Evolutionary conservation across 345 rosid species (phyloP).

Genomic region (Adansonia digitata): DNA sequence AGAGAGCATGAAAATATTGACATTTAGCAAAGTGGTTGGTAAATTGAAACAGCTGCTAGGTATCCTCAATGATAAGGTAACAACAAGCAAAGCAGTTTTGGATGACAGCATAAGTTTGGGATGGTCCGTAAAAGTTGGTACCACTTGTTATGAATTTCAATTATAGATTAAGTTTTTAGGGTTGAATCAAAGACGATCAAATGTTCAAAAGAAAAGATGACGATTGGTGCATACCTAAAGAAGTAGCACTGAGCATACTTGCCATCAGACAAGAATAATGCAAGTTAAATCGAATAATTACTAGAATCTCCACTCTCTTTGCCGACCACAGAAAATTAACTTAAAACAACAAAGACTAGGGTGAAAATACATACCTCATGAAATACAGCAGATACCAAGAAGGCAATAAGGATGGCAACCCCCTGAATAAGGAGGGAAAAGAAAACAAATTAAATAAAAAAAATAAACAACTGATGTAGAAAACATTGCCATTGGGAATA

Average conservation of each 20-base stretch:
- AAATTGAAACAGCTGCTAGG: not conserved
- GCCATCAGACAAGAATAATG: not conserved
- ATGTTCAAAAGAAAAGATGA: not conserved
- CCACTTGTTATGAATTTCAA: not conserved
- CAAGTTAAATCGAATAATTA: not conserved
- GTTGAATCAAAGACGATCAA: not conserved
- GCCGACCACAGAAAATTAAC: not conserved
- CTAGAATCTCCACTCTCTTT: not conserved
- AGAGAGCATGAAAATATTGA: not conserved
- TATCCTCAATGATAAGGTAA: not conserved
- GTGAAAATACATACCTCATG: slow-evolving; percentile 65
- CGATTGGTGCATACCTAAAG: not conserved
- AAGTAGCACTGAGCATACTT: not conserved
- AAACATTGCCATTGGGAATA: not conserved
- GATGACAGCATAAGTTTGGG: not conserved
- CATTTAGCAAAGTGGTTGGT: not conserved
- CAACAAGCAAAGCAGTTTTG: not conserved
- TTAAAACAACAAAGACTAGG: not conserved
- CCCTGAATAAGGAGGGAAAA: slow-evolving; percentile 36
- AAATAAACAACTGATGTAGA: not conserved
- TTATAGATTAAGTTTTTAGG: not conserved
- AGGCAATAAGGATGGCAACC: slow-evolving; percentile 62
- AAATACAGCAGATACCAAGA: slow-evolving; percentile 85
- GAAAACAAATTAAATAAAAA: not conserved
- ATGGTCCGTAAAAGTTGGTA: not conserved